Base-by-base conservation (phyloP, 495 filamentous ascomycete species). In the Podospora tetraspora region DNA sequence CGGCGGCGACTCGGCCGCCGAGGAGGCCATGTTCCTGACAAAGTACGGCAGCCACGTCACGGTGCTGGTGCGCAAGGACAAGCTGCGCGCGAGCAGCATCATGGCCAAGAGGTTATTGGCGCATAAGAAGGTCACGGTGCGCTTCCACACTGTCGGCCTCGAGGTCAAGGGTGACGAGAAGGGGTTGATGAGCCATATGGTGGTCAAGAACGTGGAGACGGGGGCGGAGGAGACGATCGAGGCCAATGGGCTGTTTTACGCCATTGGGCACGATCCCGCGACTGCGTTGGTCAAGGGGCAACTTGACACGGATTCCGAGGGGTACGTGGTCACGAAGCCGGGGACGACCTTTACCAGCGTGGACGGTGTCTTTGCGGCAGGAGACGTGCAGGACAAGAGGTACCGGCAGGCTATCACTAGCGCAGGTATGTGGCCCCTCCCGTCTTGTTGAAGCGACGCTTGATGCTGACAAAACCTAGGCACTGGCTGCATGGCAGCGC, bases 351-450 rank as follows among this genome's bases (percentile, higher is more conserved):
- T 89, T 70, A 99, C 95, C 58, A 97, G 88, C 77, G 78, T 97
- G 6, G 87, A 93, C 77, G 95, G 95, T 74, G 92, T 99, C 10
- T 99, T 98, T 78, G 95, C 95, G 63, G 94, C 94, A 59, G 95
- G 95, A 62, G 95, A 99, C 76, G 95, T 99, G 22, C 96, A 98
- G 83, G 96, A 99, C 77, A 98, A 97, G 87, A 89, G 90, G 73
- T 99, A 99, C 79, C 86, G 96, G 76, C 95, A 99, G 82, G 95
- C 95, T 66, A 94, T 99, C 73, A 99, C 95, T 63, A 97, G 92
- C 84, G 95, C 95, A 74, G 94, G 94, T 94, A 88, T 72, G 90
- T 86, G 70, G 60, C 25, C 43, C 43, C 27, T 6, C 27, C 27
- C 19, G 16, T 37, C 64, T 58, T n/a, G 3, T 11, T 16, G 11